These are phyloP conservation scores for Thinopyrum elongatum DNA, from an alignment of 176 grass and related monocot genomes.

Conservation along the genomic window DNA sequence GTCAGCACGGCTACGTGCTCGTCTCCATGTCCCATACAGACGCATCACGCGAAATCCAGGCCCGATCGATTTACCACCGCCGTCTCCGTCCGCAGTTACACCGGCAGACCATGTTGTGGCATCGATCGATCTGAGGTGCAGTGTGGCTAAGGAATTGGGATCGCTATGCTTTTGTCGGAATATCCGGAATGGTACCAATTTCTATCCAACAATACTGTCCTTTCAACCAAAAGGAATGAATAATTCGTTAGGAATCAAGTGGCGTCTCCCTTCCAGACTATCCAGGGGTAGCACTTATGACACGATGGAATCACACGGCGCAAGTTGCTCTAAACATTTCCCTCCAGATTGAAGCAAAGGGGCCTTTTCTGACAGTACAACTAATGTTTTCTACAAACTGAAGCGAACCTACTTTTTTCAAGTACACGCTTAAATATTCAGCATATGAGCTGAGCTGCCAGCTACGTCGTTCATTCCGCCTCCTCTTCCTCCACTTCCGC, in stretches of 20 bases:
- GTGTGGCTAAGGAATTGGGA: background rate
- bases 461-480: too few relatives aligned
- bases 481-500: too few relatives aligned
- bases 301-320: background rate
- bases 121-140: too few relatives aligned
- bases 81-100: constrained; percentile 29
- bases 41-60: background rate
- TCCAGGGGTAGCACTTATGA: background rate
- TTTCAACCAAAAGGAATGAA: background rate
- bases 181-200: constrained; percentile 24
- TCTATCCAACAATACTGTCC: constrained; percentile 3
- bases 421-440: background rate
- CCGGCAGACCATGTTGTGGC: background rate
- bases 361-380: background rate
- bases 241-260: background rate
- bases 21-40: background rate
- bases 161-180: background rate
- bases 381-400: background rate
- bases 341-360: background rate
- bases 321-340: background rate
- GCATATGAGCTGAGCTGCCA: background rate
- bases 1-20: constrained; percentile 34
- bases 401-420: background rate
- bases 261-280: background rate
- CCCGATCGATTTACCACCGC: background rate